phyloP scores from a whole-genome alignment of 768 basidiomycete genomes.

The Crassisporium funariophilum region DNA sequence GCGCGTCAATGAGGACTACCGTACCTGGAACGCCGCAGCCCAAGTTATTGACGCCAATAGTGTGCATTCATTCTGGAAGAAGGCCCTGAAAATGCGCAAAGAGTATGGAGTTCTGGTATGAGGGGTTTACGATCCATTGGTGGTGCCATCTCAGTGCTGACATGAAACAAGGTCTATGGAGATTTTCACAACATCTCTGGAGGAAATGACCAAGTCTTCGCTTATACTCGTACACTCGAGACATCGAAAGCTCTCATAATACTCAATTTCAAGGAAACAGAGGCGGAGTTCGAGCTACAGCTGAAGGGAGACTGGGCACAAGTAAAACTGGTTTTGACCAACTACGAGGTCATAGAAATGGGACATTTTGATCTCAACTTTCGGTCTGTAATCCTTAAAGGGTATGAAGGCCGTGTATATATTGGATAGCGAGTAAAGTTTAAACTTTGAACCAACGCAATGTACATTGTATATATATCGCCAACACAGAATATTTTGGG shows the following conservation, averaged over 20 bases:
- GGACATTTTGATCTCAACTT: not conserved
- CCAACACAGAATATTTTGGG: too few species aligned
- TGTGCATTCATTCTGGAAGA: slow-evolving; percentile 63
- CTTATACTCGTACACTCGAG: slow-evolving; percentile 47
- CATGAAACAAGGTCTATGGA: slow-evolving; percentile 53
- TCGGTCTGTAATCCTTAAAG: not conserved
- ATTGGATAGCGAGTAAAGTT: not conserved
- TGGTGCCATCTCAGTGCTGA: not conserved
- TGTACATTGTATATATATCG: not conserved
- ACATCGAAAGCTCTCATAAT: not conserved
- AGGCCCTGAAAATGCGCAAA: slow-evolving; percentile 55
- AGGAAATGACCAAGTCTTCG: slow-evolving; percentile 53
- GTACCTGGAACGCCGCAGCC: slow-evolving; percentile 53
- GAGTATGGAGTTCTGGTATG: slow-evolving; percentile 52
- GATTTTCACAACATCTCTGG: slow-evolving; percentile 53
- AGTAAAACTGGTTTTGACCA: not conserved
- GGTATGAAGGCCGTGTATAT: not conserved
- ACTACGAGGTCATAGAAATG: not conserved
- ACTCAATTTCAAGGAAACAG: not conserved
- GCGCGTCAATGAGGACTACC: slow-evolving; percentile 70
- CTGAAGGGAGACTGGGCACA: not conserved
- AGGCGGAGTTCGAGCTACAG: not conserved
- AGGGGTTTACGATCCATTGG: not conserved
- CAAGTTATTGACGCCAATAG: slow-evolving; percentile 53
- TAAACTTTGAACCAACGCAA: not conserved